Evolutionary conservation across 2,329 filamentous ascomycete species (phyloP), one percentile per base, ranked within the genome.

Genomic region (Ophiosphaerella narmari): DNA sequence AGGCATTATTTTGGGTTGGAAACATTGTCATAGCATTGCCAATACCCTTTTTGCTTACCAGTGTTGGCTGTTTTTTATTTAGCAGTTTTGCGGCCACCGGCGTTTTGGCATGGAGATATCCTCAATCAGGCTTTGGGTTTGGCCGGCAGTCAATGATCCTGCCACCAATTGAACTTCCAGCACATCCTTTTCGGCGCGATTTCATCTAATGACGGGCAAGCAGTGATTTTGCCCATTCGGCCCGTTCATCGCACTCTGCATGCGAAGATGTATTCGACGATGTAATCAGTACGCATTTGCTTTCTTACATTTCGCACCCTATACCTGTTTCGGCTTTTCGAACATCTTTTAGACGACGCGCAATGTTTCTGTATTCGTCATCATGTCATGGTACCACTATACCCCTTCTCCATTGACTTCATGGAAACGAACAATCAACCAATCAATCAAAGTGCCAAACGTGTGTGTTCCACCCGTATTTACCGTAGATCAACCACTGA

Each of bases 11-110:
- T 55, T 29, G 11, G 26, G 26, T 11, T 7, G 26, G 11, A 29
- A 38, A 50, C 52, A 46, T 54, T 46, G 52, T 53, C 56, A 56
- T 45, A 40, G 40, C 50, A 52, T 58, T 50, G 41, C 47, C 52
- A 59, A 63, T 63, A 63, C 60, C 60, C 59, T 50, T 39, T 52
- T 42, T 26, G 40, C 51, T 39, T 35, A 29, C 26, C 26, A 21
- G 6, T 29, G 6, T 29, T 29, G 4, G 26, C 26, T 29, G 26
- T 7, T 11, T 7, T 26, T 29, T 24, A 45, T 18, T 54, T 40
- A 43, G 50, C 46, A 34, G 12, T 29, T 24, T 36, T 16, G 33
- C 11, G 26, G 33, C 35, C 21, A 52, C 29, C 32, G 52, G 49
- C 52, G 52, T 49, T 53, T 40, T 41, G 26, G 14, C 47, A 46